These are phyloP conservation scores for Phlebiopsis gigantea DNA, from an alignment of 768 basidiomycete genomes.

Conservation along the genomic window DNA sequence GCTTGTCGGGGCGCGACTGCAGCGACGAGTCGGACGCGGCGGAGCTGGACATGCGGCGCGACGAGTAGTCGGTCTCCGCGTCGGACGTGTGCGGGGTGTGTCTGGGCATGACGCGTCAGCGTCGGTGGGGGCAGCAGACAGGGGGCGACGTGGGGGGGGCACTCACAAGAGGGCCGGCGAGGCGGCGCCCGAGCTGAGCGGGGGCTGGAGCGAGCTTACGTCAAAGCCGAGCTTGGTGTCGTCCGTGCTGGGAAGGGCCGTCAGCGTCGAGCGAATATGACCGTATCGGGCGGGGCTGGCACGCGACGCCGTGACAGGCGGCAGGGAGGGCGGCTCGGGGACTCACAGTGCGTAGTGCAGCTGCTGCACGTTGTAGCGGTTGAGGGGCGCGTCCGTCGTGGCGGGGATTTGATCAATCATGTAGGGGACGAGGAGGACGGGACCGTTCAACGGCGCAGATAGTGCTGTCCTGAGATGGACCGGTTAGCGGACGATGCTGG, in stretches of 20 bases:
- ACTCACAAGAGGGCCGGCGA: constrained; percentile 29
- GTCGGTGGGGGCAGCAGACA: not conserved
- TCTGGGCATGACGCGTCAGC: constrained; percentile 7
- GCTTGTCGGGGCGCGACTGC: constrained; percentile 58
- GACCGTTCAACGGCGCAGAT: not conserved
- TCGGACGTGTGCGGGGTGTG: constrained; percentile 32
- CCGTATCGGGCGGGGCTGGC: not conserved
- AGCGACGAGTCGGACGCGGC: constrained; percentile 63
- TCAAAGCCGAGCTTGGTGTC: constrained; percentile 40
- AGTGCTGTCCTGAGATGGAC: constrained; percentile 10
- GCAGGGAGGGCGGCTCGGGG: constrained; percentile 10
- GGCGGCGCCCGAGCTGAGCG: constrained; percentile 30
- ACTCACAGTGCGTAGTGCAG: constrained; percentile 58
- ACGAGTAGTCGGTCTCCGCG: constrained; percentile 52
- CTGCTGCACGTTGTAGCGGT: constrained; percentile 58
- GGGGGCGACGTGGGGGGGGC: not conserved
- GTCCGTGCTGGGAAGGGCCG: constrained; percentile 21
- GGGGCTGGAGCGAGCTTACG: constrained; percentile 18
- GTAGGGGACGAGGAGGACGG: constrained; percentile 7
- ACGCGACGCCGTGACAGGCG: constrained; percentile 13
- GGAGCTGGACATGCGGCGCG: constrained; percentile 74
- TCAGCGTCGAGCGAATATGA: not conserved
- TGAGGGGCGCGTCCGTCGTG: constrained; percentile 28
- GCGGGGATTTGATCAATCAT: constrained; percentile 48
- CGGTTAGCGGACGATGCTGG: not conserved